Base-by-base conservation (phyloP, 305 asterid species). In the Fraxinus platypoda region DNA sequence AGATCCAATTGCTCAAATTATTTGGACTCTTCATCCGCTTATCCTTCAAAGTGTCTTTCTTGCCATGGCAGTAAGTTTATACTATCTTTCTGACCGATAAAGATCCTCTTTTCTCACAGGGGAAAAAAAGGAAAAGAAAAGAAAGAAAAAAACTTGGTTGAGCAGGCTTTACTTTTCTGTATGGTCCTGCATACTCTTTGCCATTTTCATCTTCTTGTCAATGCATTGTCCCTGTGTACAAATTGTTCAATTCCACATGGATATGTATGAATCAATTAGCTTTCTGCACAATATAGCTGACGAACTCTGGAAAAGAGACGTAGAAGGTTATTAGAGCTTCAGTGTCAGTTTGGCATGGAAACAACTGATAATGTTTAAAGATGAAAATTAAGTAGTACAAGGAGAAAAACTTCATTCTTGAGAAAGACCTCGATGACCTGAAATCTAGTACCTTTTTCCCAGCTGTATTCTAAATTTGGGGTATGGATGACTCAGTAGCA, bases 11-110 rank as follows among this genome's bases (percentile, higher is more conserved):
- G 96, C 98, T 83, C 85, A 83, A 82, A 80, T 90, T 73, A 77
- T 97, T 90, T 91, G 97, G 97, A 91, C 85, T 78, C 93, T 97
- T 46, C 87, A 92, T 80, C 95, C 97, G 34, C 89, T 57, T 88
- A 87, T 89, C 79, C 89, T 93, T 84, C 92, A 80, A 74, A 83
- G 83, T 17, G 88, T 97, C 79, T 90, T 97, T 85, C 89, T 92
- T 75, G 83, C 93, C 9, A 88, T 94, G 94, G 97, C 95, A 26
- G 99, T 97, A 84, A 88, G 98, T 92, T 79, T 78, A 43, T 75
- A 37, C 54, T 66, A 76, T 81, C 72, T 78, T 83, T 70, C 62
- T 62, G 19, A 8, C 43, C 41, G 17, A 26, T 8, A 28, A 26
- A 19, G 23, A 8, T 64, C 64, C 76, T 82, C 74, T 76, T 38